Conservation (phyloP, 2,329 filamentous ascomycete species). For the Penicillium fuscoglaucum region DNA sequence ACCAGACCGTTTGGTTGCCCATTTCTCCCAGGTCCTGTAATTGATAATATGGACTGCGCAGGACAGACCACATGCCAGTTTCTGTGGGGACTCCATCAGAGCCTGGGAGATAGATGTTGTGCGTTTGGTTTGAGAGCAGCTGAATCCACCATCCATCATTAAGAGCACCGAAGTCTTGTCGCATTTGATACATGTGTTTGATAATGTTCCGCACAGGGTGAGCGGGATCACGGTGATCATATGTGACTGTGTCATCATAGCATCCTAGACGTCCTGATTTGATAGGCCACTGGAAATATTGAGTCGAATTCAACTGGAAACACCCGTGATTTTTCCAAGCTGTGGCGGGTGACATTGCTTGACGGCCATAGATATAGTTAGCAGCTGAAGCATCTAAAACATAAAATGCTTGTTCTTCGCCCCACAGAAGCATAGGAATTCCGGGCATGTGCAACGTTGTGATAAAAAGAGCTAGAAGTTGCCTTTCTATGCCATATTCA, state of each 20-base stretch:
- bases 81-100: slow-evolving; percentile 56
- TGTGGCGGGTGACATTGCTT: slow-evolving; percentile 60
- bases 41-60: slow-evolving; percentile 52
- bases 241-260: slow-evolving; percentile 56
- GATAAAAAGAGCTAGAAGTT: slow-evolving; percentile 59
- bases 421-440: slow-evolving; percentile 62
- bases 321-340: slow-evolving; percentile 68
- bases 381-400: slow-evolving; percentile 63
- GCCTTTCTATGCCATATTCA: slow-evolving; percentile 57
- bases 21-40: slow-evolving; percentile 53
- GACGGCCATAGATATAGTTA: slow-evolving; percentile 66
- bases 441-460: slow-evolving; percentile 62
- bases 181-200: slow-evolving; percentile 63
- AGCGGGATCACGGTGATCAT: slow-evolving; percentile 64
- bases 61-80: slow-evolving; percentile 61
- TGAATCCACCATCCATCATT: slow-evolving; percentile 60
- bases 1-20: slow-evolving; percentile 50
- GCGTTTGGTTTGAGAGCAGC: slow-evolving; percentile 59
- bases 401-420: slow-evolving; percentile 67
- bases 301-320: slow-evolving; percentile 57
- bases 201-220: slow-evolving; percentile 62
- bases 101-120: slow-evolving; percentile 53
- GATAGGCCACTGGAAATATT: slow-evolving; percentile 60
- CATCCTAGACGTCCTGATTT: slow-evolving; percentile 57
- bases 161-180: slow-evolving; percentile 56